Evolutionary conservation across 140 eudicot genomes (phyloP), one percentile per base, ranked within the genome.

Genomic region (Senecio squalidus): DNA sequence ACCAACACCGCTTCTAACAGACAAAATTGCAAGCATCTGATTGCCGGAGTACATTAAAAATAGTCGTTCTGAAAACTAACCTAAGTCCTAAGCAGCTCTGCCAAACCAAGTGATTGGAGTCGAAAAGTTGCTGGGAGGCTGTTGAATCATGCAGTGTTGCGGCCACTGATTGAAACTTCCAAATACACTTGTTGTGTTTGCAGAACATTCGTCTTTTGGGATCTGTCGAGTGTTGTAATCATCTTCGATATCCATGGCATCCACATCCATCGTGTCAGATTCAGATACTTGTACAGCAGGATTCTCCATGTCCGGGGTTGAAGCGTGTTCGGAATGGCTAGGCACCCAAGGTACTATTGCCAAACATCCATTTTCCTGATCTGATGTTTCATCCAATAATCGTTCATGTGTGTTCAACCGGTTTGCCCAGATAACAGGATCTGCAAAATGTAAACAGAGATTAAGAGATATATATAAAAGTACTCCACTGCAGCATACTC

Each of bases 191-290:
- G 45, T n/a, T 28, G n/a, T n/a, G n/a, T n/a, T n/a, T n/a, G 66
- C 60, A 59, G 51, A 74, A 22, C 20, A n/a, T 30, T 68, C 49
- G 26, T 16, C 15, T 16, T 36, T 55, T 22, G 47, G 21, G 50
- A 31, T 31, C 41, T 29, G 75, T 15, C 64, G 62, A 36, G 11
- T 6, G 5, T 31, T 46, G 48, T 9, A 18, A 0, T 38, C 34
- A 27, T 83, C 82, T 59, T 84, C 90, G 7, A 76, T 38, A 34
- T 88, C 94, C 96, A 88, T 88, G 10, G 49, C 89, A 27, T 88
- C 77, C 9, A 70, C 75, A 20, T 78, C 84, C 87, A 81, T 74
- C 74, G 57, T 60, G 11, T 36, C 16, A 5, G 10, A 36, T n/a
- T 77, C 88, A 23, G 41, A 5, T 48, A 20, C 20, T 20, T 43